Base-by-base conservation (phyloP, 1,139 yeast genomes). In the Entelexis paramagnoliae region DNA sequence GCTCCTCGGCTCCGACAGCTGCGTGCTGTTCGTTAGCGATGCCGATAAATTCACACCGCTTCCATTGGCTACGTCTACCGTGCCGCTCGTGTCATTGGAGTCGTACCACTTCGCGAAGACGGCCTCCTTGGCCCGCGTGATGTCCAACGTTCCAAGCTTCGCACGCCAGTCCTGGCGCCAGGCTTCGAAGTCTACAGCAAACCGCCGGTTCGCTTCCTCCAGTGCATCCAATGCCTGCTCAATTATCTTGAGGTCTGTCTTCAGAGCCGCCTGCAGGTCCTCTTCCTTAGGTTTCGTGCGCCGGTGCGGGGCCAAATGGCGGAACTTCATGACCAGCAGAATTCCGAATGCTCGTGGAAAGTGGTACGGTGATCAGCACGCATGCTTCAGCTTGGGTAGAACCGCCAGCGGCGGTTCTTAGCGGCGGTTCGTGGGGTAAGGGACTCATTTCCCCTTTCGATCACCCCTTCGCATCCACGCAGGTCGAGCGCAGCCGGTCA, bases 121-220 rank as follows among this genome's bases (percentile, higher is more conserved):
- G 9, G 40, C 50, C 9, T 26, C 38, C 20, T 17, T 19, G 9
- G 38, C 51, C 4, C 10, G 19, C 19, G 22, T 20, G 24, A 48
- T 30, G 30, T 36, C 38, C 9, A 48, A 32, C 36, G 16, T 4
- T 1, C 34, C 36, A 4, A 42, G 35, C 29, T 16, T 32, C 9
- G 28, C 13, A 10, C 51, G 46, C 51, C 51, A 48, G 16, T 34
- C 45, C 14, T 17, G 2, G 3, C 42, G 33, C 51, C 51, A 48
- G 9, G 42, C 28, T 30, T 24, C 46, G 19, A 48, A 48, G 13
- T 32, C 46, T 1, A 10, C 13, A 7, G 34, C 47, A 26, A 44
- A 48, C 19, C 14, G 33, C n/a, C 14, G 9, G 14, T 24, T 33
- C n/a, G 46, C 36, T 30, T 41, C 36, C n/a, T 48, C 47, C 11